These are phyloP conservation scores for Dimargaris cristalligena DNA, from an alignment of 192 early-diverging fungal genomes.

Conservation along the genomic window DNA sequence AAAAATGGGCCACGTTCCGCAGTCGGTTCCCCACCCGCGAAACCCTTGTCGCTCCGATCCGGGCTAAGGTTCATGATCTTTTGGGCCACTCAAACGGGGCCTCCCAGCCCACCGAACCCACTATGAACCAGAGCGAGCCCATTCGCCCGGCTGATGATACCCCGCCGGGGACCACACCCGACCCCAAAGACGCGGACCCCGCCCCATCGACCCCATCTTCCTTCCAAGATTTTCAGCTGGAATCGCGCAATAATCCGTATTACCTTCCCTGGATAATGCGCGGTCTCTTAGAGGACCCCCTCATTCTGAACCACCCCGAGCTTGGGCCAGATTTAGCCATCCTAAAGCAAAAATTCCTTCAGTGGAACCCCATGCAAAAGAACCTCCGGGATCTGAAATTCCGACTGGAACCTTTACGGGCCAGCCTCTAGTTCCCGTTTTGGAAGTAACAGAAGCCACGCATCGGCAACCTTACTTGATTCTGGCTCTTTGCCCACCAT, in stretches of 20 bases:
- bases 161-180: constrained; percentile 10
- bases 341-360: constrained; percentile 48
- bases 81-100: background rate
- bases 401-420: constrained; percentile 69
- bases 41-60: constrained; percentile 1
- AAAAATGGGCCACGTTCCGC: constrained; percentile 6
- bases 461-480: too few species aligned
- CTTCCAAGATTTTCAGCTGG: constrained; percentile 43
- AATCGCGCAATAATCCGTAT: constrained; percentile 66
- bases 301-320: constrained; percentile 29
- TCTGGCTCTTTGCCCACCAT: too few species aligned
- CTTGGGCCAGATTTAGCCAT: constrained; percentile 48
- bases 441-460: too few species aligned
- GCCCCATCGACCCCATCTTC: constrained; percentile 22
- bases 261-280: constrained; percentile 91
- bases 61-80: background rate
- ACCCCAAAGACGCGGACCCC: constrained; percentile 18
- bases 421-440: constrained; percentile 31
- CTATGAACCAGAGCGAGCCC: background rate
- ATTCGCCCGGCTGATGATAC: constrained; percentile 21
- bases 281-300: constrained; percentile 52
- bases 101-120: background rate
- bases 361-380: constrained; percentile 63
- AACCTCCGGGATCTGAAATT: constrained; percentile 73
- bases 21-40: constrained; percentile 7